phyloP scores from a whole-genome alignment of 352 stramenopile genomes.

The Blastocystis sp. region DNA sequence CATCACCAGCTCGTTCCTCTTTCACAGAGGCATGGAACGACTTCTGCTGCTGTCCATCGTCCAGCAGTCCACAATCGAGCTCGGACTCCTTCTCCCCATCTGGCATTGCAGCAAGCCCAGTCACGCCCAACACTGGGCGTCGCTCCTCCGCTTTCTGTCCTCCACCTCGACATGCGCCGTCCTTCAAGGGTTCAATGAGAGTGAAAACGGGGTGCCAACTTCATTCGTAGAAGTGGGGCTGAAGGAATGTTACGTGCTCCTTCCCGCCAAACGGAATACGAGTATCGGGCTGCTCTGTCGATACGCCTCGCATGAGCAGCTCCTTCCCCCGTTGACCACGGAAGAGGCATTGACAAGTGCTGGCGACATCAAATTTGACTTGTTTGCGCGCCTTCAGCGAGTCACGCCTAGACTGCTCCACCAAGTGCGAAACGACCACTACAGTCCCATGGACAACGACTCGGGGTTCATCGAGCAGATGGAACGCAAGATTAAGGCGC shows the following conservation, averaged over 20 bases:
- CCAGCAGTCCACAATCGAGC: slow-evolving; percentile 24
- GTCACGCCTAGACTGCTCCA: slow-evolving; percentile 45
- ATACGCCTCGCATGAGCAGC: slow-evolving; percentile 29
- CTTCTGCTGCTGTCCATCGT: background rate
- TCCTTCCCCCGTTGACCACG: background rate
- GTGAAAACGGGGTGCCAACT: background rate
- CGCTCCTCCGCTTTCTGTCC: slow-evolving; percentile 27
- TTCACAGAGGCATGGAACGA: background rate
- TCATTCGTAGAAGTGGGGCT: slow-evolving; percentile 49
- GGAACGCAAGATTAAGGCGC: background rate
- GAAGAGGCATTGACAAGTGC: background rate
- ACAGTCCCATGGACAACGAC: background rate
- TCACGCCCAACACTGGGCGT: background rate
- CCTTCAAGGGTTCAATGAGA: slow-evolving; percentile 1
- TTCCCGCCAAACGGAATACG: background rate
- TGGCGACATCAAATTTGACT: slow-evolving; percentile 59
- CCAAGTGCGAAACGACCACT: slow-evolving; percentile 28
- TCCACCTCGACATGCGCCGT: slow-evolving; percentile 17
- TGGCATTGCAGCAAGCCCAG: background rate
- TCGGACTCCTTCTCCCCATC: slow-evolving; percentile 21
- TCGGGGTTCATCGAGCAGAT: slow-evolving; percentile 50
- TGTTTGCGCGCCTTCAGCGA: background rate
- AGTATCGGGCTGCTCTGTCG: slow-evolving; percentile 29
- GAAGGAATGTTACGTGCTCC: slow-evolving; percentile 30
- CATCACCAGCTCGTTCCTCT: slow-evolving; percentile 7